Evolutionary conservation across 352 stramenopile species (phyloP).

Genomic region (Phytophthora sp.): DNA sequence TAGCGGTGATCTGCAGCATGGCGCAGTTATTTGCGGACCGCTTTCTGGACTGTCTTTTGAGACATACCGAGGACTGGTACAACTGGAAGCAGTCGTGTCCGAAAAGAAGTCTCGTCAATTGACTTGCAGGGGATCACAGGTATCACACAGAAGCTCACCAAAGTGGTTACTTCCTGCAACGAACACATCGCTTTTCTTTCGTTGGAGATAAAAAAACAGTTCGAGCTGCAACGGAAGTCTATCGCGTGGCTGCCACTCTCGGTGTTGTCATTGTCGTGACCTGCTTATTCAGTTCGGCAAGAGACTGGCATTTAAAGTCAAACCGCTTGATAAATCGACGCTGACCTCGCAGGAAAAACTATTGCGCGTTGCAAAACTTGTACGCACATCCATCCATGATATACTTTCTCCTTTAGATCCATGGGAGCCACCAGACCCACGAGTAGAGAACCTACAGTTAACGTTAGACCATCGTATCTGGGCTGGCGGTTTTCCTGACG

Average conservation of each 20-base stretch:
- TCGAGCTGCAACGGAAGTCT: conserved; percentile 15
- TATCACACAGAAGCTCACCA: conserved; percentile 22
- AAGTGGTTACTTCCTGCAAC: conserved; percentile 48
- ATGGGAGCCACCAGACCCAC: conserved; percentile 54
- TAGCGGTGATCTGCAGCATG: neutral
- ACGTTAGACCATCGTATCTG: conserved; percentile 46
- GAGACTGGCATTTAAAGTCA: conserved; percentile 36
- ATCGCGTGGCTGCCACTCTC: conserved; percentile 36
- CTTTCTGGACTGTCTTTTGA: conserved; percentile 35
- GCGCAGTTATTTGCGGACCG: conserved; percentile 5
- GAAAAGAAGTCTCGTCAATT: conserved; percentile 1
- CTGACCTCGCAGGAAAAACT: conserved; percentile 18
- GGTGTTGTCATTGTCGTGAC: conserved; percentile 50
- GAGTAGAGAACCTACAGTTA: conserved; percentile 47
- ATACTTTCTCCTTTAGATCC: conserved; percentile 35
- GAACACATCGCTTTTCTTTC: conserved; percentile 39
- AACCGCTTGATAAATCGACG: conserved; percentile 4
- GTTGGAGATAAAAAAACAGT: conserved; percentile 9
- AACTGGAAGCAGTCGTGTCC: conserved; percentile 15
- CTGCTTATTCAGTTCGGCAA: conserved; percentile 54
- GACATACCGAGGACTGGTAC: conserved; percentile 14
- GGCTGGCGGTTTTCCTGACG: conserved; percentile 57
- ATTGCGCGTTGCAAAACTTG: conserved; percentile 13
- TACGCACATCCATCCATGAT: conserved; percentile 30
- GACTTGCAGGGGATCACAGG: conserved; percentile 3